Evolutionary conservation across 2,329 filamentous ascomycete species (phyloP).

Genomic region (Pyricularia sp.): DNA sequence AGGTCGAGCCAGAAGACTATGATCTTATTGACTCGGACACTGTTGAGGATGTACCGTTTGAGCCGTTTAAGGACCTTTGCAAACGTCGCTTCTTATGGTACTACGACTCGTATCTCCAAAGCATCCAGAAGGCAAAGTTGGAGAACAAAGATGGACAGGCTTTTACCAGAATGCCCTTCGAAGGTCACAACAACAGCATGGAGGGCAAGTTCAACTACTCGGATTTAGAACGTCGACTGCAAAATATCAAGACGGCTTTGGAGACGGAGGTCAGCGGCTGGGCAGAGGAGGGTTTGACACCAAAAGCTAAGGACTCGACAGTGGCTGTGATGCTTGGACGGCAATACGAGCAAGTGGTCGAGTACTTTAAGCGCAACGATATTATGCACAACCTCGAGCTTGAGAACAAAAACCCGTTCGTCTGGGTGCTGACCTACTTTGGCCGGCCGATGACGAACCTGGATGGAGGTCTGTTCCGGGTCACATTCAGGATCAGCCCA

Average conservation of each 20-base stretch:
- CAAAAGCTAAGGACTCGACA: slow-evolving; percentile 57
- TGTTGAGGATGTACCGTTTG: slow-evolving; percentile 53
- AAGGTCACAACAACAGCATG: slow-evolving; percentile 69
- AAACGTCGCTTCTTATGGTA: slow-evolving; percentile 96
- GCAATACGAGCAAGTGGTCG: slow-evolving; percentile 74
- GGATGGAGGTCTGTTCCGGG: slow-evolving; percentile 80
- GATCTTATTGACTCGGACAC: slow-evolving; percentile 39
- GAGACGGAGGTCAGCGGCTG: slow-evolving; percentile 64
- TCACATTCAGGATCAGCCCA: slow-evolving; percentile 71
- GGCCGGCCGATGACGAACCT: slow-evolving; percentile 88
- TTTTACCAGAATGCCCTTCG: slow-evolving; percentile 85
- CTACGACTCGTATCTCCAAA: slow-evolving; percentile 73
- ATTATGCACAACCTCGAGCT: slow-evolving; percentile 68
- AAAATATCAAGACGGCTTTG: slow-evolving; percentile 58
- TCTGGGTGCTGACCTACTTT: slow-evolving; percentile 84
- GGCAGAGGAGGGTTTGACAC: slow-evolving; percentile 57
- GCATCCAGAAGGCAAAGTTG: slow-evolving; percentile 55
- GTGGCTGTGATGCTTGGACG: slow-evolving; percentile 75
- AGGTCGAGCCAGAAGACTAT: slow-evolving; percentile 25
- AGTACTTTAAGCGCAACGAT: slow-evolving; percentile 62
- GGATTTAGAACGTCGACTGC: slow-evolving; percentile 60
- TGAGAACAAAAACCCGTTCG: slow-evolving; percentile 74
- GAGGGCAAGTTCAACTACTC: slow-evolving; percentile 76
- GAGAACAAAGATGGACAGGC: slow-evolving; percentile 52
- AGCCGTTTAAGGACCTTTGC: slow-evolving; percentile 83